Evolutionary conservation across 2,329 filamentous ascomycete species (phyloP).

Genomic region (Pseudogymnoascus sp.): DNA sequence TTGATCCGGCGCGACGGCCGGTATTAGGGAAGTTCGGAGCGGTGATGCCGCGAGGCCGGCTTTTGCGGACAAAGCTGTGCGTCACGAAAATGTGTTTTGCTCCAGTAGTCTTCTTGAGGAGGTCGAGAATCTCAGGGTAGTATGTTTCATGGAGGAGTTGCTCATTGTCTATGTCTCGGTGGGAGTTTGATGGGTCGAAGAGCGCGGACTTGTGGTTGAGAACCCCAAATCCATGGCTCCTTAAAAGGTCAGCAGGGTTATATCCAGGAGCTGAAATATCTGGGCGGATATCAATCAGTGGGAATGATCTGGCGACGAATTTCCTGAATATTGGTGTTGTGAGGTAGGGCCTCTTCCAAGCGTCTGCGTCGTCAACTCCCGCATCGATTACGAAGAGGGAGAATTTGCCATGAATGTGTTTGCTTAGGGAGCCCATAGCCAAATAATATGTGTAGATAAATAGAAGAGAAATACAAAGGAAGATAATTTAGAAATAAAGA

Average conservation of each 20-base stretch:
- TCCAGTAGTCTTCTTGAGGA: background rate
- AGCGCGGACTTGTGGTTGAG: background rate
- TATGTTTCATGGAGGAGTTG: background rate
- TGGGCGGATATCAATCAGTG: background rate
- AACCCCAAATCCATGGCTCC: background rate
- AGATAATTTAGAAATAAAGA: background rate
- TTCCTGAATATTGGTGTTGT: slow-evolving; percentile 3
- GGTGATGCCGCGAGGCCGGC: background rate
- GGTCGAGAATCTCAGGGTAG: background rate
- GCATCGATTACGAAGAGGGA: slow-evolving; percentile 3
- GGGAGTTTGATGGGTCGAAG: slow-evolving; percentile 1
- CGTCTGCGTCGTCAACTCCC: slow-evolving; percentile 1
- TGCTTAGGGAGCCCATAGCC: background rate
- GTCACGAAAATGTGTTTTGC: background rate
- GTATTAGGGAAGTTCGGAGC: background rate
- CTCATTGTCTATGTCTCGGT: background rate
- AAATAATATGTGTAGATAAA: background rate
- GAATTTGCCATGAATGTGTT: background rate
- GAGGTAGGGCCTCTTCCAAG: background rate
- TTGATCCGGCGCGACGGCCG: slow-evolving; percentile 1
- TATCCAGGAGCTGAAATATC: background rate
- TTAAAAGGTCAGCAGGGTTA: background rate
- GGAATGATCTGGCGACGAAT: background rate
- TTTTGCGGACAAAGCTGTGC: background rate
- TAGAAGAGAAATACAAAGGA: background rate